phyloP scores from a whole-genome alignment of 2,329 filamentous ascomycete species.

The Beauveria rudraprayagi region DNA sequence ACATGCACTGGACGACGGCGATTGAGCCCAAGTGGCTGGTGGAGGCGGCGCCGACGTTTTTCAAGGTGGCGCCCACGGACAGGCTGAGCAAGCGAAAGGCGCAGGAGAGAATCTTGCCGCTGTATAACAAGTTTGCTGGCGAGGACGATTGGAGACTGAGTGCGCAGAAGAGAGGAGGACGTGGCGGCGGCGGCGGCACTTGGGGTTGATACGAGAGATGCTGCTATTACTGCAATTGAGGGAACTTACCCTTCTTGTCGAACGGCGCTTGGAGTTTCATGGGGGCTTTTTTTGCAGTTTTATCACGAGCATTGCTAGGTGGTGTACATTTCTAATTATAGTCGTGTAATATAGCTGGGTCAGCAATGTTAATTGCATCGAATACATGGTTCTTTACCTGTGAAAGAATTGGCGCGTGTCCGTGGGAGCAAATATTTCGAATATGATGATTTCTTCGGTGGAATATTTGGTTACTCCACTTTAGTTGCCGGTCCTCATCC shows the following conservation, averaged over 20 bases:
- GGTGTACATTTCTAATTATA: neutral
- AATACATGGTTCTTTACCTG: too few relatives aligned
- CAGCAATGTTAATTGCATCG: neutral
- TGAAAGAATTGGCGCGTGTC: neutral
- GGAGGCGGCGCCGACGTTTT: conserved; percentile 96
- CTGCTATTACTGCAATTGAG: neutral
- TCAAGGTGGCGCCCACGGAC: conserved; percentile 90
- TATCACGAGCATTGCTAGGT: neutral
- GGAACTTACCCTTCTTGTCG: neutral
- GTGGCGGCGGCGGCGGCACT: conserved; percentile 79
- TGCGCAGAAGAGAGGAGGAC: conserved; percentile 75
- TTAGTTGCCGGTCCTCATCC: neutral
- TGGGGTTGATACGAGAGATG: conserved; percentile 58
- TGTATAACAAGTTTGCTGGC: conserved; percentile 86
- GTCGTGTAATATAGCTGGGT: neutral
- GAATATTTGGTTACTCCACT: too few relatives aligned
- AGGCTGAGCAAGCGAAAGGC: conserved; percentile 83
- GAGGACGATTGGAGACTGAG: conserved; percentile 94
- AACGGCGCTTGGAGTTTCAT: neutral
- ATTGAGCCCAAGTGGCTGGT: conserved; percentile 95
- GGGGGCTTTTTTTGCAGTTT: neutral
- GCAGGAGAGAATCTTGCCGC: conserved; percentile 86
- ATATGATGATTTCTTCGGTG: too few relatives aligned
- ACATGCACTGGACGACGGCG: conserved; percentile 89
- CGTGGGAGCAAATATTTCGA: too few relatives aligned